phyloP scores from a whole-genome alignment of 352 stramenopile genomes.

The Saprolegnia diclina region DNA sequence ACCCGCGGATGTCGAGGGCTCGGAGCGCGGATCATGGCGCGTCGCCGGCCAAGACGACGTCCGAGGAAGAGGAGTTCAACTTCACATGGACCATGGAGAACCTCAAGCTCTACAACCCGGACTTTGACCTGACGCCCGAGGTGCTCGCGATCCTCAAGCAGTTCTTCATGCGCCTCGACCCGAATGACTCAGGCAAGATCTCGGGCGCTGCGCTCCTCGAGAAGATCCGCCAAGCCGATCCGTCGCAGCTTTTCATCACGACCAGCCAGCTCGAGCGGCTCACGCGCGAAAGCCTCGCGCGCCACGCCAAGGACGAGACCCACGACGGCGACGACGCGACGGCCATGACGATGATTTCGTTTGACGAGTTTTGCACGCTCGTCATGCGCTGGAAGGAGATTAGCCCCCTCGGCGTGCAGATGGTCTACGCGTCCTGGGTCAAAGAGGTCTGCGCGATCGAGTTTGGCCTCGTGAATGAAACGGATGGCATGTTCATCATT shows the following conservation, averaged over 20 bases:
- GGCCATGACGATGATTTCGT: constrained; percentile 40
- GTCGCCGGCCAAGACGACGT: background rate
- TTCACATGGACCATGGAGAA: constrained; percentile 42
- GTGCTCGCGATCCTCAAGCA: constrained; percentile 74
- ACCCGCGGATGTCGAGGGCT: background rate
- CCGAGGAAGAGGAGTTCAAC: constrained; percentile 16
- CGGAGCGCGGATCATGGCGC: background rate
- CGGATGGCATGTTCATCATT: constrained; percentile 64
- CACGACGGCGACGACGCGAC: constrained; percentile 18
- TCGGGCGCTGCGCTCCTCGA: constrained; percentile 43
- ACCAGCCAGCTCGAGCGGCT: constrained; percentile 31
- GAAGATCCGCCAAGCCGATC: constrained; percentile 64
- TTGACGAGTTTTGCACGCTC: constrained; percentile 62
- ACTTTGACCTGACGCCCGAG: constrained; percentile 74
- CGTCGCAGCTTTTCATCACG: constrained; percentile 39
- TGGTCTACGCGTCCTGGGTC: constrained; percentile 74
- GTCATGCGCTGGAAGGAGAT: constrained; percentile 78
- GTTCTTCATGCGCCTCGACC: constrained; percentile 67
- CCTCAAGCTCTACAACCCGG: constrained; percentile 71
- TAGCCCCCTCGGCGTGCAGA: constrained; percentile 53
- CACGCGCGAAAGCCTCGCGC: constrained; percentile 40
- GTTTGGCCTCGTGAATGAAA: constrained; percentile 56
- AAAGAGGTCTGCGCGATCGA: constrained; percentile 61
- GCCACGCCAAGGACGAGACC: constrained; percentile 33
- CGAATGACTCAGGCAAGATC: constrained; percentile 41